Evolutionary conservation across 306 rosid species (phyloP).

Genomic region (Datisca glomerata): DNA sequence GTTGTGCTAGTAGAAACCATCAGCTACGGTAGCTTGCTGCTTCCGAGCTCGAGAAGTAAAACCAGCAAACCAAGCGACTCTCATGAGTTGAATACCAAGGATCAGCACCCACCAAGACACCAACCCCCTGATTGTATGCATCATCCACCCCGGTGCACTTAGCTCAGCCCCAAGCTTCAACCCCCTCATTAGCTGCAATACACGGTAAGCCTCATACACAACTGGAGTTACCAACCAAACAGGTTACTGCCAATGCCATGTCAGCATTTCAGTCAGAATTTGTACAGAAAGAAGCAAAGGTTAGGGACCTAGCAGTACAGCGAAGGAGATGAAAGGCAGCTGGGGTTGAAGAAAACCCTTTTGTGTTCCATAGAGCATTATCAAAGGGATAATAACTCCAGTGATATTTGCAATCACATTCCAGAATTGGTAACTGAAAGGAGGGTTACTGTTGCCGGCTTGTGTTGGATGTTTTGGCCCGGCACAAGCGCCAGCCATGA

Average conservation of each 20-base stretch:
- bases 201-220: slow-evolving; percentile 66
- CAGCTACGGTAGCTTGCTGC: too few relatives aligned
- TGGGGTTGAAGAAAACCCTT: slow-evolving; percentile 63
- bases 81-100: slow-evolving; percentile 85
- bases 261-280: slow-evolving; percentile 67
- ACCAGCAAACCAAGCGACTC: slow-evolving; percentile 96
- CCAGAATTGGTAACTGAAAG: slow-evolving; percentile 85
- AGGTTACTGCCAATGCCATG: slow-evolving; percentile 94
- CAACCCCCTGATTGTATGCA: slow-evolving; percentile 64
- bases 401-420: slow-evolving; percentile 55
- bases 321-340: slow-evolving; percentile 46
- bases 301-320: slow-evolving; percentile 69
- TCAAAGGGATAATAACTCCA: slow-evolving; percentile 52
- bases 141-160: slow-evolving; percentile 62
- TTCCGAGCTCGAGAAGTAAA: slow-evolving; percentile 31
- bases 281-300: slow-evolving; percentile 68
- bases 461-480: slow-evolving; percentile 39
- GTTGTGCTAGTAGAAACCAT: too few relatives aligned
- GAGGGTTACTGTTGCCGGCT: slow-evolving; percentile 56
- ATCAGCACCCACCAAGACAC: slow-evolving; percentile 94
- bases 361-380: slow-evolving; percentile 49
- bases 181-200: slow-evolving; percentile 91
- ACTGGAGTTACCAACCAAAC: slow-evolving; percentile 94
- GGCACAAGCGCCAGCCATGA: slow-evolving; percentile 84
- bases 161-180: slow-evolving; percentile 74